Conservation (phyloP, 805 yeast genomes). For the Torulaspora maleeae region DNA sequence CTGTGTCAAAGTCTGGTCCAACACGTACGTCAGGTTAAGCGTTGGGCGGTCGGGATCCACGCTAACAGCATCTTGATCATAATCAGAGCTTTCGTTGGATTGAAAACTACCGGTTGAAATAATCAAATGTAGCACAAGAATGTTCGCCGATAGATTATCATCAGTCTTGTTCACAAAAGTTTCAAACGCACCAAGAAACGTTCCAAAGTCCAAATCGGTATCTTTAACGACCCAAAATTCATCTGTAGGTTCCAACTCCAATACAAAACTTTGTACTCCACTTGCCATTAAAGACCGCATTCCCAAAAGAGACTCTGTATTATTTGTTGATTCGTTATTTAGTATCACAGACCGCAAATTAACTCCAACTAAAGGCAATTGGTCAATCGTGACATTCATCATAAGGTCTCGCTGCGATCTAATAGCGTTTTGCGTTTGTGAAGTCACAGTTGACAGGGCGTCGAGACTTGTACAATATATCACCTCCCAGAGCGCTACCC, state of each 20-base stretch:
- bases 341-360: conserved; percentile 35
- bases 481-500: conserved; percentile 4
- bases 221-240: conserved; percentile 25
- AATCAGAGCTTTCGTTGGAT: neutral
- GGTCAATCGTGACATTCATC: conserved; percentile 39
- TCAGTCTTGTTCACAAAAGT: conserved; percentile 40
- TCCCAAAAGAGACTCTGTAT: conserved; percentile 27
- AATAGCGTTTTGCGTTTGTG: conserved; percentile 34
- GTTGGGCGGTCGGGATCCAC: neutral
- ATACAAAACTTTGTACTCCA: conserved; percentile 45
- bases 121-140: conserved; percentile 41
- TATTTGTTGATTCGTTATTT: conserved; percentile 30
- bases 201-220: conserved; percentile 23
- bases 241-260: conserved; percentile 57
- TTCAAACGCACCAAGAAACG: conserved; percentile 31
- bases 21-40: conserved; percentile 22
- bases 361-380: conserved; percentile 41
- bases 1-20: conserved; percentile 17
- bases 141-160: conserved; percentile 43
- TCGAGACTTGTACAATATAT: neutral
- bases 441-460: conserved; percentile 26
- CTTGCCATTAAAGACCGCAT: conserved; percentile 36
- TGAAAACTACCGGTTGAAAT: conserved; percentile 14
- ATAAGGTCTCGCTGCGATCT: conserved; percentile 48
- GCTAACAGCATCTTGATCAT: neutral